phyloP scores from a whole-genome alignment of 352 stramenopile species.

The Stephanocyclus meneghinianus region DNA sequence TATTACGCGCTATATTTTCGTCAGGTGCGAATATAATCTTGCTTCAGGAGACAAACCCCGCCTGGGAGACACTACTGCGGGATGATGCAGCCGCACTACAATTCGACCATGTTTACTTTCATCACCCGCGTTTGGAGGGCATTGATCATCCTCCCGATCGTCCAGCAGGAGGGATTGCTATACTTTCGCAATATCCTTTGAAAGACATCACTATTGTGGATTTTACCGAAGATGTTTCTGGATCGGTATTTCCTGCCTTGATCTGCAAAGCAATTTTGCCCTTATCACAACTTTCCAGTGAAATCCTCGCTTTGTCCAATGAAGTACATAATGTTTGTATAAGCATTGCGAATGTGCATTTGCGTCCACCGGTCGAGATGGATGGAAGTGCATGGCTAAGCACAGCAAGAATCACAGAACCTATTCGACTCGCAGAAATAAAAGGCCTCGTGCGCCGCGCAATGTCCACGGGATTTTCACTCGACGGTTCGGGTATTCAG shows the following conservation, averaged over 20 bases:
- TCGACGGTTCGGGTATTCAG: constrained; percentile 1
- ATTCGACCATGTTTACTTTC: constrained; percentile 34
- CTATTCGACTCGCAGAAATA: constrained; percentile 35
- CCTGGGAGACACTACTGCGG: constrained; percentile 35
- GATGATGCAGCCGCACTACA: constrained; percentile 8
- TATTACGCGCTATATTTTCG: constrained; percentile 40
- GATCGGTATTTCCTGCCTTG: constrained; percentile 45
- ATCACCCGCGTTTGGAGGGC: constrained; percentile 13
- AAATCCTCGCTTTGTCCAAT: neutral
- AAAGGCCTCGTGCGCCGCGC: constrained; percentile 20
- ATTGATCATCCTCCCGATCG: constrained; percentile 17
- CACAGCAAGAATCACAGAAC: constrained; percentile 36
- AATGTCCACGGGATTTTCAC: neutral
- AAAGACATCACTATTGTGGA: constrained; percentile 30
- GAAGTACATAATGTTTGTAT: constrained; percentile 16
- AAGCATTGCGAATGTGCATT: constrained; percentile 35
- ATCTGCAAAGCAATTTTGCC: constrained; percentile 19
- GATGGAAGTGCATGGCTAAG: constrained; percentile 45
- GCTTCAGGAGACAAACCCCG: constrained; percentile 44
- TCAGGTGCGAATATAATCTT: constrained; percentile 40
- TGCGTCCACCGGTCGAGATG: constrained; percentile 44
- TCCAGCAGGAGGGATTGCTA: constrained; percentile 29
- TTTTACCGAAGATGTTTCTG: constrained; percentile 25
- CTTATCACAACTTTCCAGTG: neutral
- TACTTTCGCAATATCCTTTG: constrained; percentile 41